Evolutionary conservation across 805 yeast genomes (phyloP), one percentile per base, ranked within the genome.

Genomic region (Cyberlindnera mycetangii): DNA sequence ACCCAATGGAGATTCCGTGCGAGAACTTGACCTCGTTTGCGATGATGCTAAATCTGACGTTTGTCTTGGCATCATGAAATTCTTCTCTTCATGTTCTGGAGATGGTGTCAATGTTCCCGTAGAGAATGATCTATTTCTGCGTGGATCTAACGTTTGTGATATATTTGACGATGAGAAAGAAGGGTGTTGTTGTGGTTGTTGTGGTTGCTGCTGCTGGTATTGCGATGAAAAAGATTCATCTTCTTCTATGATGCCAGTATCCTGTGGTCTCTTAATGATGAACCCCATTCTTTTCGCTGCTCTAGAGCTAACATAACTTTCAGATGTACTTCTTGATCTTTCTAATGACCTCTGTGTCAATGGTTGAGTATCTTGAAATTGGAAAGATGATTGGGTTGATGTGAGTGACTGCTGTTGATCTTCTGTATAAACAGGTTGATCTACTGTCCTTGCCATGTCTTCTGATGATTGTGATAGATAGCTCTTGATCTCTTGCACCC

Each of bases 281-380:
- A 85, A 75, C 0, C 90, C 92, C 89, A 83, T 84, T 50, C 92
- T 69, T 57, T 84, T 79, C 0, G 87, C 78, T 5, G 88, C 86
- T 44, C 80, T 72, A n/a, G 85, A 74, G 7, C 81, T 69, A n/a
- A 67, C 68, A 25, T 67, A 60, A 33, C 68, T 66, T 46, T 73
- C 75, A 2, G 77, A 62, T 16, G 65, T 64, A 37, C 69, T 64
- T 39, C 73, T 45, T 24, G 64, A 59, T 45, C 64, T 50, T 32
- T 59, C 63, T 18, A 58, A 25, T 7, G 27, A 18, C 16, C 31
- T 24, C 21, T 24, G 31, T n/a, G 41, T 10, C 14, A 20, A 15
- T 24, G 38, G 11, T 10, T 27, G 43, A 16, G 33, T 42, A 17
- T 41, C 45, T 5, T 31, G 43, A 16, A 45, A 14, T n/a, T 41